Percentiles rank a stretch among this genome's conserved stretches.
Evolutionary conservation across 192 early-diverging fungal species (phyloP).

Genomic region (Lobosporangium transversale): DNA sequence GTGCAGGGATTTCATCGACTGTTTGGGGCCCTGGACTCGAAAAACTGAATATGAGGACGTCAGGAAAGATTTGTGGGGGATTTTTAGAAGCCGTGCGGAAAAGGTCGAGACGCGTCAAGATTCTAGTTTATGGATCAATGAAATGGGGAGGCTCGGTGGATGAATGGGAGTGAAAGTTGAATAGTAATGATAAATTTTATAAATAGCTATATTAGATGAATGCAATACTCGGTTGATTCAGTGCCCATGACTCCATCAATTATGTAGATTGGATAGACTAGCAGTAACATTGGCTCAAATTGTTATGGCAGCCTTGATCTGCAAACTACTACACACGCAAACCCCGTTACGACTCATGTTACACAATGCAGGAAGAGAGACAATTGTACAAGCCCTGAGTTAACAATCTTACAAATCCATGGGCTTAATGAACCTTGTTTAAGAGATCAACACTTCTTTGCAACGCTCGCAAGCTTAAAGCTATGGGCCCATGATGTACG

Average conservation of each 20-base stretch:
- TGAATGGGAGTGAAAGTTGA: constrained; percentile 29
- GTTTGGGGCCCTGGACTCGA: constrained; percentile 33
- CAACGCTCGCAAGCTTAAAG: not conserved
- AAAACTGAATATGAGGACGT: constrained; percentile 51
- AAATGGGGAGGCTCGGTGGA: constrained; percentile 51
- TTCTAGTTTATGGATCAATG: constrained; percentile 50
- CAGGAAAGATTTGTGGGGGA: constrained; percentile 38
- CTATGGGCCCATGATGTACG: constrained; percentile 50
- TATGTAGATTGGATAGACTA: too few relatives aligned
- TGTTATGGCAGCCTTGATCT: not conserved
- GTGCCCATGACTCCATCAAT: too few relatives aligned
- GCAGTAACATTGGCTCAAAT: too few relatives aligned
- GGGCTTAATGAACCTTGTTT: constrained; percentile 31
- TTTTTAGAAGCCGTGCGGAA: constrained; percentile 40
- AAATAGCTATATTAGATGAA: not conserved
- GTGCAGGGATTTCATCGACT: constrained; percentile 13
- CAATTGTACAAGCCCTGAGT: constrained; percentile 35
- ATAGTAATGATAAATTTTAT: not conserved
- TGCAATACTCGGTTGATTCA: not conserved
- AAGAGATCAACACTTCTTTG: constrained; percentile 35
- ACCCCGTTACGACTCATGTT: not conserved
- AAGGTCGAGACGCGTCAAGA: constrained; percentile 37
- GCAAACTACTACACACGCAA: not conserved
- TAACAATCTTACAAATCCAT: constrained; percentile 50
- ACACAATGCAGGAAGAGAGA: constrained; percentile 54